Base-by-base conservation (phyloP, 129 eudicot genomes). In the Escallonia herrerae region DNA sequence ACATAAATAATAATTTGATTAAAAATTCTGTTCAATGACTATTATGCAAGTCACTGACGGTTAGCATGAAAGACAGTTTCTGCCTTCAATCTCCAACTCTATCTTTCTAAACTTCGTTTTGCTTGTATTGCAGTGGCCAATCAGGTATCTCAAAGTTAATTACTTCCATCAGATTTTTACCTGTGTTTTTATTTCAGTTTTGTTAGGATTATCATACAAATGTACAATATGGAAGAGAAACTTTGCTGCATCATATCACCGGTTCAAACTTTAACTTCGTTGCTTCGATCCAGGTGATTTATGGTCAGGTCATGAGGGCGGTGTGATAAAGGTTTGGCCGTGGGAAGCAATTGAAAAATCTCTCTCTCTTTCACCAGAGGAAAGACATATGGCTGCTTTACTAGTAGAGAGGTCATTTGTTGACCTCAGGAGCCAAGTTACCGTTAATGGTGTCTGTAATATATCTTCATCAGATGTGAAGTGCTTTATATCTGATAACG, bases 401-500 rank as follows among this genome's bases (percentile, higher is more conserved):
- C 72, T 85, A 22, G 85, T 85, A 46, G 91, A 81, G 73, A 78
- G 83, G 64, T 79, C 87, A 8, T 43, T 54, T 41, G 61, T 89
- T 52, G 96, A 94, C 68, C 95, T 94, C 70, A 86, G 75, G 70
- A 86, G 87, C 10, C 87, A 85, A 75, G 91, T 79, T 6, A 85
- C 85, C 0, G 77, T 70, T 9, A 85, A 85, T 76, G 91, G 91
- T 51, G 79, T 73, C 5, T 89, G 97, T 69, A 82, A 66, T 49
- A 86, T 94, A 65, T 76, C 99, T 60, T 84, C 97, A 60, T 86
- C 95, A 43, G 99, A 94, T 55, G 88, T 94, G 48, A 94, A 89
- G 79, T 77, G 64, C 73, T 64, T 94, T 68, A 64, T 86, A 59
- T 81, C 93, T 3, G 99, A 94, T 65, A 68, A 76, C 37, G 83